Evolutionary conservation across 2,329 filamentous ascomycete species (phyloP).

Genomic region (Fusarium globosum): DNA sequence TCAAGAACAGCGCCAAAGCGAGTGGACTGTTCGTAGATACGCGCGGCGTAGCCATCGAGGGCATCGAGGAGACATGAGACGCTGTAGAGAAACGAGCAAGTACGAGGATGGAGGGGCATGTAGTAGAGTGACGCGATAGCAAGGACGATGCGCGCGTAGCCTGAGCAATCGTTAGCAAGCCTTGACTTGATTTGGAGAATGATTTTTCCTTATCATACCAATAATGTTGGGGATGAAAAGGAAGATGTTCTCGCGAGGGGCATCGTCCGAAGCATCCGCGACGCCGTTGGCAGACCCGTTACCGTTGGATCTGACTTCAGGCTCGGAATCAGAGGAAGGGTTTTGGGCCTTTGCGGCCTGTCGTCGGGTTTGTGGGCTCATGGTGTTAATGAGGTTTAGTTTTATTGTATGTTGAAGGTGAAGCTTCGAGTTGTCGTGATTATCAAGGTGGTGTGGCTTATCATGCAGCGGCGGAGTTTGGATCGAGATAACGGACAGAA

Average conservation of each 20-base stretch:
- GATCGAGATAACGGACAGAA: conserved; percentile 39
- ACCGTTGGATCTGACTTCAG: conserved; percentile 50
- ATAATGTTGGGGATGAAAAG: conserved; percentile 86
- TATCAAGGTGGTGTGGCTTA: conserved; percentile 38
- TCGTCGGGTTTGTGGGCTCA: conserved; percentile 55
- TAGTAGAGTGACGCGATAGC: conserved; percentile 95
- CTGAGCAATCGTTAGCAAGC: conserved; percentile 55
- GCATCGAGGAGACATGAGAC: conserved; percentile 96
- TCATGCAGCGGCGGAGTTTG: conserved; percentile 26
- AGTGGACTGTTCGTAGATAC: conserved; percentile 85
- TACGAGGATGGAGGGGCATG: conserved; percentile 98
- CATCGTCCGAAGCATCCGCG: conserved; percentile 50
- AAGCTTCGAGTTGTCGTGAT: conserved; percentile 27
- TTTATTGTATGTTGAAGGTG: conserved; percentile 5
- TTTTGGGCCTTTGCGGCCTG: conserved; percentile 51
- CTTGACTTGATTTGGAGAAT: background rate
- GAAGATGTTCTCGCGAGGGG: conserved; percentile 78
- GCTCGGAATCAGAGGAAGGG: conserved; percentile 46
- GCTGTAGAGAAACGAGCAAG: conserved; percentile 90
- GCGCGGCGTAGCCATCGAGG: conserved; percentile 91
- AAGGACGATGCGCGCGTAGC: conserved; percentile 81
- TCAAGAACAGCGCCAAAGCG: conserved; percentile 96
- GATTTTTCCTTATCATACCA: conserved; percentile 61
- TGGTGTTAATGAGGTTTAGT: conserved; percentile 37
- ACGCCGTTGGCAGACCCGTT: conserved; percentile 56